Evolutionary conservation across 176 grass and related monocot genomes (phyloP).

Genomic region (maize (Zea mays)): Zm-B73-REFERENCE-NAM-5.0 NC_050099.1:46916501-46917000

Average conservation of each 20-base stretch:
- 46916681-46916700: constrained; percentile 59
- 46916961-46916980: background rate
- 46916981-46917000: background rate
- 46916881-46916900: background rate
- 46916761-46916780: constrained; percentile 77
- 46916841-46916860: background rate
- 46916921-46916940: background rate
- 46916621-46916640: constrained; percentile 10
- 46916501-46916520: constrained; percentile 91
- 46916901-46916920: background rate
- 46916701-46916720: constrained; percentile 82
- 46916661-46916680: background rate
- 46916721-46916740: constrained; percentile 80
- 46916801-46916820: background rate
- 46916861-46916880: background rate
- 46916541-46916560: constrained; percentile 83
- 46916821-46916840: constrained; percentile 7
- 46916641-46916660: constrained; percentile 2
- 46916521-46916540: constrained; percentile 68
- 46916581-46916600: constrained; percentile 92
- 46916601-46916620: constrained; percentile 73
- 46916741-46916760: constrained; percentile 99
- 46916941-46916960: background rate
- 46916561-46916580: constrained; percentile 87
- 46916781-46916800: background rate